Percentiles rank a stretch among this genome's conserved stretches.
Conservation (phyloP, 2,329 filamentous ascomycete species). For the Cladosporium sp. region DNA sequence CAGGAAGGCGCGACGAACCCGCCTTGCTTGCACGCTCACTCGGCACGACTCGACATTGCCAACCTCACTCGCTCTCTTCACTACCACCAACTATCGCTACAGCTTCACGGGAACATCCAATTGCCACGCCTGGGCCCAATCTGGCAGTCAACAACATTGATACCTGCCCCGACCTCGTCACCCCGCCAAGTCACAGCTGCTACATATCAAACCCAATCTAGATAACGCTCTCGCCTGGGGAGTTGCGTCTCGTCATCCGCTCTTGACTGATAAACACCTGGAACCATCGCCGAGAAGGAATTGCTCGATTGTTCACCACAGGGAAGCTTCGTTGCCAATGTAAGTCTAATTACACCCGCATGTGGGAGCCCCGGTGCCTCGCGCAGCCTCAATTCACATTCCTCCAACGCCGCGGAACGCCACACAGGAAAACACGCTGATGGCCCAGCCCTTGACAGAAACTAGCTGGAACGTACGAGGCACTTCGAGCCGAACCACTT, state of each 20-base stretch:
- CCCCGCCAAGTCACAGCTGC: constrained; percentile 4
- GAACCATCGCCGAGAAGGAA: not conserved
- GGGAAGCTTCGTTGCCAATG: not conserved
- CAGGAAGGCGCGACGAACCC: constrained; percentile 1
- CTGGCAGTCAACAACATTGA: not conserved
- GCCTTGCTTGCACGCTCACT: constrained; percentile 6
- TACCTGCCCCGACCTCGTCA: not conserved
- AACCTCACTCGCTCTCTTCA: constrained; percentile 2
- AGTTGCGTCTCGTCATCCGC: not conserved
- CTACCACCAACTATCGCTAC: not conserved
- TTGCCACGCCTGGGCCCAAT: not conserved
- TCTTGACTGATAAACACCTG: not conserved
- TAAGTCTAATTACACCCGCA: not conserved
- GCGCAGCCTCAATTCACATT: constrained; percentile 3
- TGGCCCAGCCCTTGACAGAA: constrained; percentile 16
- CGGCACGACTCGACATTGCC: not conserved
- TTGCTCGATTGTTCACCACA: not conserved
- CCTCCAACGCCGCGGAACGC: constrained; percentile 12
- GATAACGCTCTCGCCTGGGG: not conserved
- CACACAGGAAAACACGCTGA: constrained; percentile 16
- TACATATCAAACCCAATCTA: not conserved
- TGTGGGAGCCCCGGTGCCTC: not conserved
- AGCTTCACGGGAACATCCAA: not conserved
- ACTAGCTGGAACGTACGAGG: constrained; percentile 8
- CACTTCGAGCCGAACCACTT: constrained; percentile 10